A percentile compares a stretch with the other conserved stretches of the same genome.
phyloP scores from a whole-genome alignment of 1,284 basidiomycete species.

The Melampsora larici-populina region DNA sequence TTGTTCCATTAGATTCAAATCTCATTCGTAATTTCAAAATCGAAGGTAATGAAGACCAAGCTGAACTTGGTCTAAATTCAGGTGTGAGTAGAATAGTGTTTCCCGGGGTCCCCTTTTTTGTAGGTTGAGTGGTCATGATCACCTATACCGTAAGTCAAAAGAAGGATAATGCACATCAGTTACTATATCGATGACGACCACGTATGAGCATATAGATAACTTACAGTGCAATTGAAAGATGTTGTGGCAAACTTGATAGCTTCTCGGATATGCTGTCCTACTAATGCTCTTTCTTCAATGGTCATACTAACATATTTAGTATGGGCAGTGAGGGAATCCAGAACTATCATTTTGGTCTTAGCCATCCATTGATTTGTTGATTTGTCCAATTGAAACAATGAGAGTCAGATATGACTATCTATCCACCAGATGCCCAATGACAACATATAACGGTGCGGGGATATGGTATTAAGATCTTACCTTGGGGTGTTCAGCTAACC shows the following conservation, averaged over 20 bases:
- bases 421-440: not conserved
- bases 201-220: not conserved
- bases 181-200: not conserved
- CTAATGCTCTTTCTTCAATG: constrained; percentile 14
- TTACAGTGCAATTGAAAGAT: constrained; percentile 22
- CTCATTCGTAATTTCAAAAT: not conserved
- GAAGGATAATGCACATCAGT: not conserved
- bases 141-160: not conserved
- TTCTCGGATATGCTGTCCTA: constrained; percentile 12
- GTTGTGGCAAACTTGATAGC: constrained; percentile 15
- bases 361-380: not conserved
- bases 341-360: constrained; percentile 21
- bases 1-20: not conserved
- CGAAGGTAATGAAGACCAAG: constrained; percentile 4
- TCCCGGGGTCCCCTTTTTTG: constrained; percentile 5
- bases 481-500: constrained; percentile 20
- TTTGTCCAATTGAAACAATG: no score
- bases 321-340: constrained; percentile 35
- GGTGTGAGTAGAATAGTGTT: constrained; percentile 1
- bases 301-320: constrained; percentile 40
- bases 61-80: constrained; percentile 17
- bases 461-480: not conserved
- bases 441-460: not conserved
- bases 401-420: no score
- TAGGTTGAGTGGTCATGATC: constrained; percentile 12